These are phyloP conservation scores for Protomyces inundatus DNA, from an alignment of 1,139 yeast species.

Conservation along the genomic window DNA sequence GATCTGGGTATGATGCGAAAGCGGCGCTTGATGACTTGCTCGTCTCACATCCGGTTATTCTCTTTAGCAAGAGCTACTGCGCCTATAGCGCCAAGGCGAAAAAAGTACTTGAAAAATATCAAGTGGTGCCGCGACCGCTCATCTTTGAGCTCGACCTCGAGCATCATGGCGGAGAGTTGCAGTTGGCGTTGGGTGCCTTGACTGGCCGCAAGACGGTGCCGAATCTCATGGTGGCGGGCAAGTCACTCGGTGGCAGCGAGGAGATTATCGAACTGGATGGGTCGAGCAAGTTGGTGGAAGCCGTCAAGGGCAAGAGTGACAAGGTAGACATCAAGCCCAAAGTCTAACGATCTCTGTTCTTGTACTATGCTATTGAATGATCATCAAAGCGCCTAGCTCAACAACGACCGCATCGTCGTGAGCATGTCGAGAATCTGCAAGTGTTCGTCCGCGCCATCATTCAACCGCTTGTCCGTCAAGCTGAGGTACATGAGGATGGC, in stretches of 20 bases:
- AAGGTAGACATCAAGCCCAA: not conserved
- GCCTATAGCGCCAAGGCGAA: slow-evolving; percentile 73
- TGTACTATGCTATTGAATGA: not conserved
- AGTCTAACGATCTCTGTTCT: not conserved
- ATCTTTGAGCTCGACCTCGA: slow-evolving; percentile 82
- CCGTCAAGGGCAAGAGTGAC: slow-evolving; percentile 1
- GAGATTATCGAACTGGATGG: slow-evolving; percentile 64
- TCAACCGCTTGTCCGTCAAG: slow-evolving; percentile 66
- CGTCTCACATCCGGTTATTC: slow-evolving; percentile 1
- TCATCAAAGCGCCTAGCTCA: not conserved
- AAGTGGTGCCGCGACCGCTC: slow-evolving; percentile 63
- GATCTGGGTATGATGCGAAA: slow-evolving; percentile 2
- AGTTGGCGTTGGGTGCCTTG: slow-evolving; percentile 65
- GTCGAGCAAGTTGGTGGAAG: slow-evolving; percentile 47
- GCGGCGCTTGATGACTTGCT: slow-evolving; percentile 2
- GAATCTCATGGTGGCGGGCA: slow-evolving; percentile 78
- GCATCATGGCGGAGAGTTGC: slow-evolving; percentile 64
- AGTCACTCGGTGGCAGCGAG: slow-evolving; percentile 91
- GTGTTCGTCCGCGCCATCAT: slow-evolving; percentile 88
- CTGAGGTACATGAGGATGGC: slow-evolving; percentile 60
- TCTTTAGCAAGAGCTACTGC: slow-evolving; percentile 30
- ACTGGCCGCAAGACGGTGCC: slow-evolving; percentile 95
- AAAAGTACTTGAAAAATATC: slow-evolving; percentile 60
- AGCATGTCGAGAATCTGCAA: slow-evolving; percentile 61
- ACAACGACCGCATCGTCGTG: slow-evolving; percentile 11